A percentile compares a stretch with the other conserved stretches of the same genome.
Conservation (phyloP, 306 rosid genomes). For the Abrus pulchellus region DNA sequence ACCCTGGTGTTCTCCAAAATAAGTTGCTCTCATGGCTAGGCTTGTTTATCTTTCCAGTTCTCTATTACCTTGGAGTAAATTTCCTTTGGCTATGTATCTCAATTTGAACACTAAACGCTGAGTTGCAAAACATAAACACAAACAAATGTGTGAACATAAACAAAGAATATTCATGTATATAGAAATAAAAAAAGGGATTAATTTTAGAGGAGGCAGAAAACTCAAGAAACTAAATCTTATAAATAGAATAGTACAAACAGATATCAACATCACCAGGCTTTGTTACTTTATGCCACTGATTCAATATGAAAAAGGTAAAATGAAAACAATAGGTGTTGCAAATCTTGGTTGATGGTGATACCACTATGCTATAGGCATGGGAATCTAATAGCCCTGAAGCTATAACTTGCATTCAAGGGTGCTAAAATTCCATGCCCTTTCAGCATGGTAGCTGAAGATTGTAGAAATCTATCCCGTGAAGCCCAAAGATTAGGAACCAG, state of each 20-base stretch:
- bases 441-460: too few species aligned
- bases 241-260: conserved; percentile 4
- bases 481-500: too few species aligned
- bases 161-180: background rate
- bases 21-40: background rate
- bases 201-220: conserved; percentile 7
- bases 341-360: background rate
- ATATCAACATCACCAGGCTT: background rate
- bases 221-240: background rate
- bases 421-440: too few species aligned
- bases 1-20: background rate
- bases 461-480: too few species aligned
- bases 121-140: conserved; percentile 19
- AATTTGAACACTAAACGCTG: background rate
- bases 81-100: background rate
- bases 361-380: background rate
- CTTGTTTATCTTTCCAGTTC: background rate
- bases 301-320: conserved; percentile 3
- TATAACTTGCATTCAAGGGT: too few species aligned
- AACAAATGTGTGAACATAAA: conserved; percentile 12
- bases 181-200: conserved; percentile 4
- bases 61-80: conserved; percentile 8
- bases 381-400: too few species aligned
- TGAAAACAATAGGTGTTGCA: background rate
- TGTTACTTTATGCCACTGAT: background rate